These are phyloP conservation scores for Evernia prunastri DNA, from an alignment of 495 filamentous ascomycete genomes.

Conservation along the genomic window DNA sequence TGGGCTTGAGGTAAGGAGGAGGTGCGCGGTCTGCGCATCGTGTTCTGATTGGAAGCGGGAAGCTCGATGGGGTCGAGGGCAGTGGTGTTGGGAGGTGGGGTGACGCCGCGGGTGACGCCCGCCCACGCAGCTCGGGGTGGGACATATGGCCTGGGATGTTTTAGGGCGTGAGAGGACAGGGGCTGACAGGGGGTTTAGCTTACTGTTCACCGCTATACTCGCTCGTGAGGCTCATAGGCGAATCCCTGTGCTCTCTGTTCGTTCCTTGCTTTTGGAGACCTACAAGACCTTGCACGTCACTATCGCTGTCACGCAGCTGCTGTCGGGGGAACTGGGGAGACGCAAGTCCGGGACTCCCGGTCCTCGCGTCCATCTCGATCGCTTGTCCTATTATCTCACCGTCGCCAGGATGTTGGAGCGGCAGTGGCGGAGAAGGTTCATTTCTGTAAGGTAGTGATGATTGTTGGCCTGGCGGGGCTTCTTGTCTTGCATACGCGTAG, in stretches of 20 bases:
- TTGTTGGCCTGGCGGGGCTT: conserved; percentile 9
- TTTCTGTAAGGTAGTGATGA: conserved; percentile 10
- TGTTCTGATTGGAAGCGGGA: conserved; percentile 28
- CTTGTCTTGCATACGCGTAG: conserved; percentile 33
- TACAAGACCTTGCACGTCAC: conserved; percentile 61
- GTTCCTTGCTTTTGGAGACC: conserved; percentile 51
- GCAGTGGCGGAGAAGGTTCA: conserved; percentile 57
- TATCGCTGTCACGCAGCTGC: conserved; percentile 57
- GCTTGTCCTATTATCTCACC: conserved; percentile 57
- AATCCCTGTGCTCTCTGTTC: conserved; percentile 40
- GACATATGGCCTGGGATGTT: conserved; percentile 47
- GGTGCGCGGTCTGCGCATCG: conserved; percentile 34
- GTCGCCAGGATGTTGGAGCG: conserved; percentile 41
- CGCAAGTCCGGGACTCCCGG: conserved; percentile 39
- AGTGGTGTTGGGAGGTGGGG: conserved; percentile 19
- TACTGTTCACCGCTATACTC: conserved; percentile 67
- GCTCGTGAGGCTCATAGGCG: conserved; percentile 36
- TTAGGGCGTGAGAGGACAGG: conserved; percentile 29
- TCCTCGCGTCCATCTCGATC: conserved; percentile 72
- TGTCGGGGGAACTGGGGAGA: conserved; percentile 32
- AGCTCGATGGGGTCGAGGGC: conserved; percentile 38
- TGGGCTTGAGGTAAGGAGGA: conserved; percentile 29
- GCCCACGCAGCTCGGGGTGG: conserved; percentile 53
- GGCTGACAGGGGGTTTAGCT: conserved; percentile 32
- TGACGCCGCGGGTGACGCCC: conserved; percentile 13